A percentile compares a stretch with the other conserved stretches of the same genome.
These are phyloP conservation scores for Coleophoma cylindrospora DNA, from an alignment of 2,329 filamentous ascomycete species.

Conservation along the genomic window DNA sequence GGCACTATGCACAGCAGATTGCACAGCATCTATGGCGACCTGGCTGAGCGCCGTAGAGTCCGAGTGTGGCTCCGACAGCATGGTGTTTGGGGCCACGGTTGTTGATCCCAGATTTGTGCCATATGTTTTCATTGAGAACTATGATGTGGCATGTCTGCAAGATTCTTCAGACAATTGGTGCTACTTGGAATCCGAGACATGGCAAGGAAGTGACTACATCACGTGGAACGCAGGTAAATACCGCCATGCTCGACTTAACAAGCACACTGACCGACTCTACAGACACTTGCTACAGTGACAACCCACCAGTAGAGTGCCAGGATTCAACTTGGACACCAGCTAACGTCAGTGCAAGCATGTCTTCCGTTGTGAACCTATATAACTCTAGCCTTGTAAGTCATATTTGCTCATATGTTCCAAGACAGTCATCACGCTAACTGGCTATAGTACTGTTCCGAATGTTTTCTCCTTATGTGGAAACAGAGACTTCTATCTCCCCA, in stretches of 20 bases:
- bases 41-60: constrained; percentile 21
- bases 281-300: not conserved
- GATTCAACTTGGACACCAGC: constrained; percentile 5
- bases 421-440: not conserved
- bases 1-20: constrained; percentile 3
- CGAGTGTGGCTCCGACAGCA: constrained; percentile 2
- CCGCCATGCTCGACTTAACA: too few species aligned
- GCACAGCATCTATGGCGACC: constrained; percentile 24
- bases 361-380: constrained; percentile 9
- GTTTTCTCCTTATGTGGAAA: constrained; percentile 13
- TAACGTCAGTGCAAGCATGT: constrained; percentile 6
- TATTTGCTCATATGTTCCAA: not conserved
- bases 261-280: too few species aligned
- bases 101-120: not conserved
- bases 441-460: constrained; percentile 15
- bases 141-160: constrained; percentile 11
- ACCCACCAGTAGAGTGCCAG: constrained; percentile 1
- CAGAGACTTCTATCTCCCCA: constrained; percentile 13
- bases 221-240: not conserved
- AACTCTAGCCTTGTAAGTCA: constrained; percentile 1
- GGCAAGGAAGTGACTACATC: constrained; percentile 14
- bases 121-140: constrained; percentile 4
- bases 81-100: not conserved
- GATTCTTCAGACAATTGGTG: constrained; percentile 9
- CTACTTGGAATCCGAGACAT: constrained; percentile 11